A percentile compares a stretch with the other conserved stretches of the same genome.
These are phyloP conservation scores for Potentilla sterilis DNA, from an alignment of 306 rosid genomes.

Conservation along the genomic window DNA sequence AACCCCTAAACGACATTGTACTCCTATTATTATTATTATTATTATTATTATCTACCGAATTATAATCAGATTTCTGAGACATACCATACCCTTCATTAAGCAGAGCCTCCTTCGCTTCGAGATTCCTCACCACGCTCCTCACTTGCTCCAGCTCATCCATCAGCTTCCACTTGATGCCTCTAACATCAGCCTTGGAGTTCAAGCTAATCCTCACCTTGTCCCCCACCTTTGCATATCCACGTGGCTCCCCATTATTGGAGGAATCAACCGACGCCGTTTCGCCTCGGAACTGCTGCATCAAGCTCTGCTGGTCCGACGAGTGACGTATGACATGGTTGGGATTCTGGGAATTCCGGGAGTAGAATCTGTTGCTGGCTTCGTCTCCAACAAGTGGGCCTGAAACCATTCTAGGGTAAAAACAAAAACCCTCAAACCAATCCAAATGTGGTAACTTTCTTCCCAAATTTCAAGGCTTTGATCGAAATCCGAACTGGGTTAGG, in stretches of 20 bases:
- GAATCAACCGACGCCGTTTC: constrained; percentile 20
- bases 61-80: constrained; percentile 38
- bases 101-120: constrained; percentile 63
- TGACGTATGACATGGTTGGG: constrained; percentile 23
- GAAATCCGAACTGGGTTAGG: not conserved
- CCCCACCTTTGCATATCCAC: constrained; percentile 31
- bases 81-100: constrained; percentile 37
- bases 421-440: constrained; percentile 16
- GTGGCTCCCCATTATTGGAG: constrained; percentile 23
- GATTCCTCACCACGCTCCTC: constrained; percentile 58
- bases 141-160: constrained; percentile 66
- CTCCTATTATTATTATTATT: constrained; percentile 39
- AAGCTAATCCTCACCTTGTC: constrained; percentile 41
- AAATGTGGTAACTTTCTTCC: not conserved
- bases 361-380: constrained; percentile 25
- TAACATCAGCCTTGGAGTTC: constrained; percentile 32
- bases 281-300: constrained; percentile 5
- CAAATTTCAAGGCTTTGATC: not conserved
- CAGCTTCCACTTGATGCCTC: constrained; percentile 56
- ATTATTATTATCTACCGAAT: constrained; percentile 38
- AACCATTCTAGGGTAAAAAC: constrained; percentile 30
- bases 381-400: constrained; percentile 36
- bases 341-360: constrained; percentile 24
- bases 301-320: constrained; percentile 6
- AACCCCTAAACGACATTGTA: constrained; percentile 28